Evolutionary conservation across 495 filamentous ascomycete species (phyloP).

Genomic region (Jackrogersella multiformis): DNA sequence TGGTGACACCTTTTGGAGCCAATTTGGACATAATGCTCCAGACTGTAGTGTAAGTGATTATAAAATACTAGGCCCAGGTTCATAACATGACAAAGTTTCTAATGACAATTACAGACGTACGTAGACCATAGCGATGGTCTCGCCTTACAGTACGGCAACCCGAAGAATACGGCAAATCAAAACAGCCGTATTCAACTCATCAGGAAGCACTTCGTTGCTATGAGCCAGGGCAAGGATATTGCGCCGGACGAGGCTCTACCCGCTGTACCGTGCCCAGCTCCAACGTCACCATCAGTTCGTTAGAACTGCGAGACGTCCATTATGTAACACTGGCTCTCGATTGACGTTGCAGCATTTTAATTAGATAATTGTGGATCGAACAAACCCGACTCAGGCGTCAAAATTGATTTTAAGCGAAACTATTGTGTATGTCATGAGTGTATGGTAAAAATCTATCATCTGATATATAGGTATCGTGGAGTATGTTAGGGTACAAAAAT

Average conservation of each 20-base stretch:
- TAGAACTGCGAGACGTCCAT: slow-evolving; percentile 43
- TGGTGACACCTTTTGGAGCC: slow-evolving; percentile 61
- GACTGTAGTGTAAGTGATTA: slow-evolving; percentile 54
- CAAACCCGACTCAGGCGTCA: no score
- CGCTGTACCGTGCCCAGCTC: slow-evolving; percentile 45
- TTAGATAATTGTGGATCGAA: no score
- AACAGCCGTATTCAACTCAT: slow-evolving; percentile 55
- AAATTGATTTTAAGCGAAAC: no score
- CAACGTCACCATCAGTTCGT: slow-evolving; percentile 43
- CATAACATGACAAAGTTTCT: neutral
- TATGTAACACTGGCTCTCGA: no score
- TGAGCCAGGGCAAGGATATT: slow-evolving; percentile 46
- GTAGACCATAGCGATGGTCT: slow-evolving; percentile 57
- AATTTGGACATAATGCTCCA: slow-evolving; percentile 62
- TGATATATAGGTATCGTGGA: no score
- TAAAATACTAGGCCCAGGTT: no score
- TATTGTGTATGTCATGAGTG: no score
- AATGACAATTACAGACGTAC: slow-evolving; percentile 42
- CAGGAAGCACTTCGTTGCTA: slow-evolving; percentile 56
- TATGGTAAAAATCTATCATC: no score
- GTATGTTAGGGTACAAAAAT: no score
- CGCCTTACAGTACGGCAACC: slow-evolving; percentile 60
- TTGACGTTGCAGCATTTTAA: no score
- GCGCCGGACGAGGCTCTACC: slow-evolving; percentile 42
- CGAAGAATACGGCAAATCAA: slow-evolving; percentile 52